A percentile compares a stretch with the other conserved stretches of the same genome.
Evolutionary conservation across 108 stramenopile genomes (phyloP).

Genomic region (Nannochloropsis oceanica): DNA sequence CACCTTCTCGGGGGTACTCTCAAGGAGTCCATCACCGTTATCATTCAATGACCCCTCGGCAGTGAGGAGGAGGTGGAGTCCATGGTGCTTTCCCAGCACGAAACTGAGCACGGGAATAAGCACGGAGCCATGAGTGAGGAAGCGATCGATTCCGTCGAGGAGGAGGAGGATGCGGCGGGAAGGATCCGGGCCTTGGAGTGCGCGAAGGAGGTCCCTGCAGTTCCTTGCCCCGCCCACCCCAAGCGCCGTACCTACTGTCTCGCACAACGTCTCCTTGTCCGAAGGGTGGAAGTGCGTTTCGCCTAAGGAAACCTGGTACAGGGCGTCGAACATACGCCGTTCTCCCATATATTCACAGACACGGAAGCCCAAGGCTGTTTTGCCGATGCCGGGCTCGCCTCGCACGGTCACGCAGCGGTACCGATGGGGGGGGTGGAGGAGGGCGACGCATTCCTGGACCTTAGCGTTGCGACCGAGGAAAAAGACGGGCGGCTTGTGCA

Average conservation of each 20-base stretch:
- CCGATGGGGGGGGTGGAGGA: background rate
- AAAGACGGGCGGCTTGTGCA: background rate
- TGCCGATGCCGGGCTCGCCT: conserved; percentile 9
- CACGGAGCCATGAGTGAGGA: background rate
- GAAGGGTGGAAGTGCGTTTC: background rate
- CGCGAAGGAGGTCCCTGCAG: background rate
- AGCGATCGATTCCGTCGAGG: background rate
- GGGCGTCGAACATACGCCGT: conserved; percentile 9
- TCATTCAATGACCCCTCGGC: background rate
- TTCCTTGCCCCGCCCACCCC: background rate
- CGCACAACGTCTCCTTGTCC: background rate
- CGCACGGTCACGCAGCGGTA: background rate
- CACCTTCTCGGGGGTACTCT: background rate
- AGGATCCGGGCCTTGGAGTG: background rate
- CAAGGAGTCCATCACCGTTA: background rate
- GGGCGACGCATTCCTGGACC: background rate
- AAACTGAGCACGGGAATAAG: background rate
- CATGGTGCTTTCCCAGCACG: background rate
- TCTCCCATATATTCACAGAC: conserved; percentile 7
- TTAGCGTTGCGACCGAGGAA: background rate
- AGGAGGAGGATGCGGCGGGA: background rate
- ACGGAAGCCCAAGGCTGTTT: conserved; percentile 16
- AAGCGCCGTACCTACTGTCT: background rate
- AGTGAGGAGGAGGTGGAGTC: background rate
- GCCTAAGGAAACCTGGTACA: background rate